Conservation (phyloP, 2,329 filamentous ascomycete species). For the Gremmenia infestans region DNA sequence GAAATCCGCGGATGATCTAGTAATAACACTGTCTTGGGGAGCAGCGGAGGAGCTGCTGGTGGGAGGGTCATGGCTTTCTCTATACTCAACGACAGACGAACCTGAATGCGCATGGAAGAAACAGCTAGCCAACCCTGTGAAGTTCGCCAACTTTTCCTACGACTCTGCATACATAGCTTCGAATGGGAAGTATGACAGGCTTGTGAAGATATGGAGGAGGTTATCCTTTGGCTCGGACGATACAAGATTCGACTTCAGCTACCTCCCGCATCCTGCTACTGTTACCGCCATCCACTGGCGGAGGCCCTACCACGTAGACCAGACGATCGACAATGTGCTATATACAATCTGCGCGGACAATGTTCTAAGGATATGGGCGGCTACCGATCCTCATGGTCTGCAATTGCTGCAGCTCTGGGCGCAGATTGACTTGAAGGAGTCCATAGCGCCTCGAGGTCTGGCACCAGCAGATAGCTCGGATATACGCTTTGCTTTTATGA, state of each 20-base stretch:
- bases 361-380: constrained; percentile 76
- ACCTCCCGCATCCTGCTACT: constrained; percentile 75
- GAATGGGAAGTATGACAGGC: constrained; percentile 68
- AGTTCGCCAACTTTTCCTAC: constrained; percentile 74
- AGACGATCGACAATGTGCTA: constrained; percentile 78
- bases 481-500: constrained; percentile 68
- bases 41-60: constrained; percentile 78
- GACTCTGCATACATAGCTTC: constrained; percentile 86
- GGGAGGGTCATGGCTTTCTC: constrained; percentile 62
- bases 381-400: constrained; percentile 64
- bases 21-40: constrained; percentile 77
- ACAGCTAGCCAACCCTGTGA: constrained; percentile 64
- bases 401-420: constrained; percentile 76
- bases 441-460: constrained; percentile 48
- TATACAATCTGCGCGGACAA: constrained; percentile 86
- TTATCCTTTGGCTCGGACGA: constrained; percentile 78
- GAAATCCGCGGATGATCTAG: constrained; percentile 35
- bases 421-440: constrained; percentile 68
- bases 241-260: constrained; percentile 83
- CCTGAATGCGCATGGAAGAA: constrained; percentile 67
- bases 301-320: constrained; percentile 68
- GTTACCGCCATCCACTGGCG: constrained; percentile 89
- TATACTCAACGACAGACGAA: constrained; percentile 53
- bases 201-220: constrained; percentile 91
- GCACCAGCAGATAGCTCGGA: constrained; percentile 18